Percentiles rank a stretch among this genome's conserved stretches.
These are phyloP conservation scores for Orobanche coerulescens DNA, from an alignment of 257 asterid genomes.

Conservation along the genomic window DNA sequence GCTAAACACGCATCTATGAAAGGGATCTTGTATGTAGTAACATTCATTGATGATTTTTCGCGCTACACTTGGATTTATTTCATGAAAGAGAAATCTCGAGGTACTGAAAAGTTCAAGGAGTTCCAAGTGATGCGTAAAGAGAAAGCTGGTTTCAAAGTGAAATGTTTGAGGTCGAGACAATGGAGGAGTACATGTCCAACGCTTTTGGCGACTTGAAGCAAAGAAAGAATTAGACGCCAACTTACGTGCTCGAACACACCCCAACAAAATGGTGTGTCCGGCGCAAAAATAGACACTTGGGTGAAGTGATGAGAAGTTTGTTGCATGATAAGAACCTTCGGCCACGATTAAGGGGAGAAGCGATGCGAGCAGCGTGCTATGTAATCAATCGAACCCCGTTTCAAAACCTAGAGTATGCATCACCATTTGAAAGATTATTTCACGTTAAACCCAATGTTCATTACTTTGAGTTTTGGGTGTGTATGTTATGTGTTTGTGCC, in stretches of 20 bases:
- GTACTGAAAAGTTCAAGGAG: background rate
- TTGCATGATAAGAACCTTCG: background rate
- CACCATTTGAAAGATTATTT: slow-evolving; percentile 5
- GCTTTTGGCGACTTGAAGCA: background rate
- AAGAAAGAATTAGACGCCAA: background rate
- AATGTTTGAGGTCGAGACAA: too few relatives aligned
- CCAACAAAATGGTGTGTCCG: background rate
- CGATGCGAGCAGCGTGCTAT: background rate
- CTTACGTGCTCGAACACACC: background rate
- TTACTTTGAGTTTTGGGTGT: slow-evolving; percentile 9
- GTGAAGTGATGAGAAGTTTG: background rate
- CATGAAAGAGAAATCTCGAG: too few relatives aligned
- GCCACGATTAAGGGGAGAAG: background rate
- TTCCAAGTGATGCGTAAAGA: background rate
- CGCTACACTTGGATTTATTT: slow-evolving; percentile 12
- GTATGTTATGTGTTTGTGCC: slow-evolving; percentile 9
- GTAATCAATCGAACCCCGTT: background rate
- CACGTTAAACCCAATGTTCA: background rate
- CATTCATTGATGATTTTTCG: slow-evolving; percentile 9
- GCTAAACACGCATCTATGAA: background rate
- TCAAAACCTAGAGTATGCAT: background rate
- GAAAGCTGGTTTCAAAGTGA: background rate
- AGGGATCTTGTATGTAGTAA: background rate
- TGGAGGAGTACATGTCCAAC: background rate
- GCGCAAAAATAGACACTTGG: slow-evolving; percentile 6